Base-by-base conservation (phyloP, 164 flowering plant genomes). In the Nelumbo lutea region DNA sequence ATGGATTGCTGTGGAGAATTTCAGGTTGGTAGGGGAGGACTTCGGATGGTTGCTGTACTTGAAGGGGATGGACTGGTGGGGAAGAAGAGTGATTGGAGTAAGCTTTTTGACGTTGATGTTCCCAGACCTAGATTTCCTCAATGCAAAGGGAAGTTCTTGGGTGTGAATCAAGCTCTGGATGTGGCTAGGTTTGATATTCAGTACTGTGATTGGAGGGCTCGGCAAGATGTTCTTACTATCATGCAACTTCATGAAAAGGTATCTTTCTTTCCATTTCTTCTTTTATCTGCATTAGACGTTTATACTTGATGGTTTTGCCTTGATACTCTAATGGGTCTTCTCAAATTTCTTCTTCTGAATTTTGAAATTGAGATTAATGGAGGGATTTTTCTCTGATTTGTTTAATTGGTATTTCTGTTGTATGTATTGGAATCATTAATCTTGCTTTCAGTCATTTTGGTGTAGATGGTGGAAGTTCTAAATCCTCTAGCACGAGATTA, bases 201-300 rank as follows among this genome's bases (percentile, higher is more conserved):
- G 73, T 95, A 92, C 63, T 87, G 86, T 57, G 99, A 95, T 79
- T 95, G 99, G 99, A 81, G 93, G 42, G 97, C 99, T 67, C 80
- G 99, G 15, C 99, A 92, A 75, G 99, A 92, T 79, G 78, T 95
- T 3, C 93, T 95, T 43, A 83, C 91, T 7, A 95, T 95, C 77
- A 88, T 95, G 96, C 85, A 87, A 42, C 90, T 95, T 61, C 99
- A 95, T 78, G 99, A 95, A 55, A 95, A 95, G 97, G 99, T 91
- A 43, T 8, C 38, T 50, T 6, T 57, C 40, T 14, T 14, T 9
- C 14, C 3, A n/a, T 48, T 14, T 14, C 43, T 43, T 42, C 11
- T 3, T 53, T 10, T 4, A 2, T 53, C 2, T 70, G 8, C 6
- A 47, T 47, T 47, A 47, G 40, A 58, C 44, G 5, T 58, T 58